Base-by-base conservation (phyloP, 352 stramenopile species). In the Phytophthora boehmeriae region DNA sequence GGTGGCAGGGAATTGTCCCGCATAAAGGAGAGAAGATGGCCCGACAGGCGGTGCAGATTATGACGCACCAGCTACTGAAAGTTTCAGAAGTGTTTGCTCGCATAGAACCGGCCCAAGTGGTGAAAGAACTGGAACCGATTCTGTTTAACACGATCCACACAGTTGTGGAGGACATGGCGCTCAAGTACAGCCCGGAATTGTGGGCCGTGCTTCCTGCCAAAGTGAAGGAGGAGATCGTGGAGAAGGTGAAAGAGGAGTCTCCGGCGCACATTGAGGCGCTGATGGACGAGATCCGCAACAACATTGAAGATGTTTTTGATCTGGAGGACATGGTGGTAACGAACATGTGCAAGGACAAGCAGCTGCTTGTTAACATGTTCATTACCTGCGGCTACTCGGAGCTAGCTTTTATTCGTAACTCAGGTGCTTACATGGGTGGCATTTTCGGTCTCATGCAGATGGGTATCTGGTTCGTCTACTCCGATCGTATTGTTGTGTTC, bases 1-100 rank as follows among this genome's bases (percentile, higher is more conserved):
- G 97, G 8, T 99, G 97, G 97, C 96, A 99, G 65, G 97, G 97
- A 14, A 98, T 99, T 43, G 96, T 99, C n/a, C 96, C 97, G 1
- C 86, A 92, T 65, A 98, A 98, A 66, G 96, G 90, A 25, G 94
- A 98, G 71, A 97, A 98, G 52, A 99, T 99, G 97, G 95, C 94
- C n/a, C 92, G 91, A 17, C 89, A 96, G 45, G 90, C 89, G 20
- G 95, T 97, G 58, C 78, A 84, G 51, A 92, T 97, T 50, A 97
- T 99, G 74, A 98, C 97, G 19, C 89, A 90, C 14, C 96, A 98
- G 70, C 79, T 99, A 17, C 88, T 98, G 28, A 65, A 87, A 25
- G 88, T 96, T 8, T 88, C 98, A 46, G 93, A 98, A 66, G 88
- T 98, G 14, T 98, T 98, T 74, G 60, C 81, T 30, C 79, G 85